Conservation (phyloP, 345 rosid species). For the Eucalyptus regnans region DNA sequence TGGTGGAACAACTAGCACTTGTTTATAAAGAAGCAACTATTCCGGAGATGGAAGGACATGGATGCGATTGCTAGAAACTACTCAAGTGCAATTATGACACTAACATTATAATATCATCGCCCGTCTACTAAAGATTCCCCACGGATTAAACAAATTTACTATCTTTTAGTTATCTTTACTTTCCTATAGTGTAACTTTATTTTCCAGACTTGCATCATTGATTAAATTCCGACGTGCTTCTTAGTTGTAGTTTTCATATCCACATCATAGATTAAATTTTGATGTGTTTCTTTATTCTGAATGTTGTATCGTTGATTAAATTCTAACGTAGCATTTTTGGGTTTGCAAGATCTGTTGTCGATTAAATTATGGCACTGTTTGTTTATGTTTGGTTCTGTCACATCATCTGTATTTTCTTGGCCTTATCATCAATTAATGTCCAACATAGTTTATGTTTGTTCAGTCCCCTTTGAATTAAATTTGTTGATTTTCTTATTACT, state of each 20-base stretch:
- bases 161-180: not conserved
- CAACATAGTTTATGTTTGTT: too few relatives aligned
- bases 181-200: fast-evolving
- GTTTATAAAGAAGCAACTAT: not conserved
- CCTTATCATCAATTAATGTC: too few relatives aligned
- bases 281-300: fast-evolving
- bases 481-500: too few relatives aligned
- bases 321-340: fast-evolving
- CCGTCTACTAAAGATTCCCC: not conserved
- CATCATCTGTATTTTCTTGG: too few relatives aligned
- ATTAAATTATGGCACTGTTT: too few relatives aligned
- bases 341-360: too few relatives aligned
- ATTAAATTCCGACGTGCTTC: too few relatives aligned
- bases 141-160: too few relatives aligned
- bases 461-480: too few relatives aligned
- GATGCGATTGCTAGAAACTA: not conserved
- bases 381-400: too few relatives aligned
- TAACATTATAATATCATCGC: not conserved
- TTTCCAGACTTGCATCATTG: not conserved
- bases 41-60: not conserved
- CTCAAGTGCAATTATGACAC: not conserved
- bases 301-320: not conserved
- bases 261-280: too few relatives aligned
- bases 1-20: not conserved
- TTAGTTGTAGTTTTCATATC: not conserved